Conservation (phyloP, 1,139 yeast species). For the Entelexis sorbosivorans region DNA sequence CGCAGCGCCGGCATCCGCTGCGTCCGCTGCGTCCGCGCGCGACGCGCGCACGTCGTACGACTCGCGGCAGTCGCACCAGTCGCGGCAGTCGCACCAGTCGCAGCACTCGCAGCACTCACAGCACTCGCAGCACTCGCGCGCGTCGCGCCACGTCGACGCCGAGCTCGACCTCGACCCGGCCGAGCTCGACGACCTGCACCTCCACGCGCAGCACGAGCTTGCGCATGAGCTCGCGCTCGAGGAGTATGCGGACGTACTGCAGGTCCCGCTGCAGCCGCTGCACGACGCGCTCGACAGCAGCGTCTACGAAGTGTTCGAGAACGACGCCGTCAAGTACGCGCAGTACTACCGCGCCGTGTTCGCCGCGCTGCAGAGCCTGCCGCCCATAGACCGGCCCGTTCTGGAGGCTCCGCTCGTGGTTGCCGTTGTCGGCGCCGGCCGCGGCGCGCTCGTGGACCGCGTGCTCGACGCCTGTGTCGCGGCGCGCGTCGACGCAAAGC, state of each 20-base stretch:
- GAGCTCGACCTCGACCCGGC: constrained; percentile 14
- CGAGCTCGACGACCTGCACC: neutral
- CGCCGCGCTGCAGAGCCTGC: constrained; percentile 36
- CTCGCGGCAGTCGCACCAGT: neutral
- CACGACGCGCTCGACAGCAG: constrained; percentile 43
- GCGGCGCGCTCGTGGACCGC: constrained; percentile 64
- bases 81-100: constrained; percentile 7
- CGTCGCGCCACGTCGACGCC: constrained; percentile 15
- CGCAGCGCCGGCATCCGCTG: no score
- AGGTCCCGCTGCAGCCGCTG: constrained; percentile 65
- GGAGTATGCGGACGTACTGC: constrained; percentile 34
- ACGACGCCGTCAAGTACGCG: constrained; percentile 55
- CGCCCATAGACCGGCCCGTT: constrained; percentile 26
- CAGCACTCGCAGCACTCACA: constrained; percentile 8
- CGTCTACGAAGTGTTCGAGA: constrained; percentile 59
- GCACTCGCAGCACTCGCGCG: constrained; percentile 7
- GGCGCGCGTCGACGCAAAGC: constrained; percentile 29
- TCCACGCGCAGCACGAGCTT: neutral
- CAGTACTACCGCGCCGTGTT: constrained; percentile 57
- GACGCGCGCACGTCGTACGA: neutral
- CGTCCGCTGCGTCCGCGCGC: no score
- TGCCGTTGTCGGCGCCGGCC: constrained; percentile 74
- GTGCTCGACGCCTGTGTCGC: constrained; percentile 33
- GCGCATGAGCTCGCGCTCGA: constrained; percentile 2
- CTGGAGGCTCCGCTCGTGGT: constrained; percentile 28